A percentile compares a stretch with the other conserved stretches of the same genome.
phyloP scores from a whole-genome alignment of 75 land plant species.

The Picea glauca region DNA sequence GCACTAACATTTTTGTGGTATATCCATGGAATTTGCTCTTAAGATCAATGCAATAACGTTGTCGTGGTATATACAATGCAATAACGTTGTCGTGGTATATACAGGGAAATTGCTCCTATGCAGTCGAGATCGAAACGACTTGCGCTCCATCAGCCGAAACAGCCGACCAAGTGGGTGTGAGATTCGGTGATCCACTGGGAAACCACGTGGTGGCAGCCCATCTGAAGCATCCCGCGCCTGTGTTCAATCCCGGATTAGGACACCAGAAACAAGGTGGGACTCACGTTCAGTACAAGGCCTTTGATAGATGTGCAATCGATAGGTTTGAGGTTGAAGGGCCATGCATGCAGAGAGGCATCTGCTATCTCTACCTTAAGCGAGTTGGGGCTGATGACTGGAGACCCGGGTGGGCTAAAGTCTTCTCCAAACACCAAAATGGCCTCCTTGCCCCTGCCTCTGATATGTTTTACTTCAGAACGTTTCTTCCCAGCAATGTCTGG shows the following conservation, averaged over 20 bases:
- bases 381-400: conserved; percentile 32
- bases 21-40: no score
- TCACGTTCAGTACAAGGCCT: conserved; percentile 9
- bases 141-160: conserved; percentile 25
- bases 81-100: background rate
- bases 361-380: conserved; percentile 33
- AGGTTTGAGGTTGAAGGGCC: conserved; percentile 23
- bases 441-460: no score
- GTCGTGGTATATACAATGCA: background rate
- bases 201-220: conserved; percentile 13
- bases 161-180: conserved; percentile 8
- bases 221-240: conserved; percentile 14
- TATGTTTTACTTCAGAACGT: no score
- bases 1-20: no score
- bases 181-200: conserved; percentile 17
- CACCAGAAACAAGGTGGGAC: background rate
- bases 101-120: conserved; percentile 11
- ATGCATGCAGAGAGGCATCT: conserved; percentile 26
- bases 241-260: background rate
- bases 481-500: no score
- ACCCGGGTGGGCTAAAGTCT: conserved; percentile 35
- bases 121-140: conserved; percentile 25
- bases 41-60: no score
- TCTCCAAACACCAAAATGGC: no score
- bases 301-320: conserved; percentile 28